phyloP scores from a whole-genome alignment of 192 early-diverging fungal genomes.

The Backusella morwellensis region DNA sequence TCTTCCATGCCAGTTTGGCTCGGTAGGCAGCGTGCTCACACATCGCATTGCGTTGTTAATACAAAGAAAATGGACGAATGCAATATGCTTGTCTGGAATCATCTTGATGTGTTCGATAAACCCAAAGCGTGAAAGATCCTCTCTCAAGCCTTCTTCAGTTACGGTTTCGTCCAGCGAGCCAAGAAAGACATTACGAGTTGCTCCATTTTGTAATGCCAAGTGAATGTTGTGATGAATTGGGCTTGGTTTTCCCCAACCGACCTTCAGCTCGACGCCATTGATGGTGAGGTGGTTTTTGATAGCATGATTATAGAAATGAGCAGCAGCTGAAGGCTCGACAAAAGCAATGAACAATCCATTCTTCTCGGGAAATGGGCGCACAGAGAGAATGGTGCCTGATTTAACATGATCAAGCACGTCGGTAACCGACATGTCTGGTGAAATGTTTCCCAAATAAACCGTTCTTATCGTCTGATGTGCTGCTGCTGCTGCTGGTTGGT shows the following conservation, averaged over 20 bases:
- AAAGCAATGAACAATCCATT: conserved; percentile 84
- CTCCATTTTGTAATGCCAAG: conserved; percentile 63
- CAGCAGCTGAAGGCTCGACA: conserved; percentile 63
- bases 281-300: conserved; percentile 47
- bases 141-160: conserved; percentile 49
- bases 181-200: conserved; percentile 81
- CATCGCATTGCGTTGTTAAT: conserved; percentile 71
- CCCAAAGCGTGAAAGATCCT: conserved; percentile 70
- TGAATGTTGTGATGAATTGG: conserved; percentile 49
- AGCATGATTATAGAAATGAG: conserved; percentile 57
- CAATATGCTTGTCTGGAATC: conserved; percentile 72
- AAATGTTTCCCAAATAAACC: conserved; percentile 81
- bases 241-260: conserved; percentile 77
- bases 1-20: conserved; percentile 53
- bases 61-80: conserved; percentile 80
- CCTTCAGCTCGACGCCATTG: conserved; percentile 58
- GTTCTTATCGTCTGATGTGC: conserved; percentile 59
- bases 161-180: conserved; percentile 68
- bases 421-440: conserved; percentile 50
- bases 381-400: conserved; percentile 65
- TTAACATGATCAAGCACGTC: conserved; percentile 73
- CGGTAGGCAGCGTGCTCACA: conserved; percentile 58
- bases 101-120: conserved; percentile 71
- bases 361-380: conserved; percentile 73
- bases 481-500: background rate